Percentiles rank a stretch among this genome's conserved stretches.
These are phyloP conservation scores for Penicillium cataractarum DNA, from an alignment of 495 filamentous ascomycete species.

Conservation along the genomic window DNA sequence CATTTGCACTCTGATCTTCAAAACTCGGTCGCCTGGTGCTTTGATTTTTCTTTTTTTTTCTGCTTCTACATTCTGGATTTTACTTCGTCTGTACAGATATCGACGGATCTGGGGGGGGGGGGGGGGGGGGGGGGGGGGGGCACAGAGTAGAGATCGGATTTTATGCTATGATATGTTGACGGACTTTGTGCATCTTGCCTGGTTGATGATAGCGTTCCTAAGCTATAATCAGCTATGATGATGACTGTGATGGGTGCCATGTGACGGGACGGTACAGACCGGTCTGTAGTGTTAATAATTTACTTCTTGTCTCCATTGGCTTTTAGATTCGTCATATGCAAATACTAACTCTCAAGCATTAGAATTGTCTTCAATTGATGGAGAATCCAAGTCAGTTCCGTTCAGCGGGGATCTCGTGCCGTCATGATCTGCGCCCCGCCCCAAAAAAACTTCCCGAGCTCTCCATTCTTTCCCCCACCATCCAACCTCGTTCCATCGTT, in stretches of 20 bases:
- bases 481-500: slow-evolving; percentile 5
- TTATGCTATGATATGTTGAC: neutral
- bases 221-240: neutral
- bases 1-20: no score
- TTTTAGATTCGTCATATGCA: neutral
- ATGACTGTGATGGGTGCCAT: neutral
- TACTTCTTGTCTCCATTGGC: neutral
- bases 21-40: neutral
- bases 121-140: no score
- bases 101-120: neutral
- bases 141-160: neutral
- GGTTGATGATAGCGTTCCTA: neutral
- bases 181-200: neutral
- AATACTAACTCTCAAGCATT: neutral
- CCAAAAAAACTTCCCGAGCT: slow-evolving; percentile 27
- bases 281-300: neutral
- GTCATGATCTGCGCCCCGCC: slow-evolving; percentile 33
- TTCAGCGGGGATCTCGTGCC: slow-evolving; percentile 7
- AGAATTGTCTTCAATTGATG: neutral
- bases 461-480: slow-evolving; percentile 10
- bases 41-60: neutral
- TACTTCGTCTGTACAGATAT: slow-evolving; percentile 9
- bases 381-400: no score
- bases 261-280: neutral
- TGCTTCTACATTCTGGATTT: slow-evolving; percentile 1